Percentiles rank a stretch among this genome's conserved stretches.
Evolutionary conservation across 305 asterid species (phyloP).

Genomic region (Rubia peregrina): DNA sequence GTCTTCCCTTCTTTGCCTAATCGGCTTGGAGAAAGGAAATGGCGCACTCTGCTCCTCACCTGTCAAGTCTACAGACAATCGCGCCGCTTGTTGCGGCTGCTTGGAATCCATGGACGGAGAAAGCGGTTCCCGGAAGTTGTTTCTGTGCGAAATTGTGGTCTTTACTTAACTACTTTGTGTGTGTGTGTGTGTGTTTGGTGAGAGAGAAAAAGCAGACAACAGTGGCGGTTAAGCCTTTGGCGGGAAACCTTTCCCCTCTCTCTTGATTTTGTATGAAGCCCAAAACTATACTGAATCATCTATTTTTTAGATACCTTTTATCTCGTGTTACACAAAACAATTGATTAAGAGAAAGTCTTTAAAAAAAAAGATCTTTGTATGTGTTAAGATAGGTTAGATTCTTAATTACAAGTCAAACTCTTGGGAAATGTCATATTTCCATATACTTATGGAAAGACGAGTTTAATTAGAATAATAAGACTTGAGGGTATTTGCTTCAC

Average conservation of each 20-base stretch:
- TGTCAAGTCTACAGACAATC: conserved; percentile 40
- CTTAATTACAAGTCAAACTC: too few species aligned
- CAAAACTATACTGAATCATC: too few species aligned
- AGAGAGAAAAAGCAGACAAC: not conserved
- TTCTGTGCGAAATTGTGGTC: not conserved
- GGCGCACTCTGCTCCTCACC: conserved; percentile 50
- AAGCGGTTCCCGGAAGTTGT: not conserved
- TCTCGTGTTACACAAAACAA: too few species aligned
- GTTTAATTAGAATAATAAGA: too few species aligned
- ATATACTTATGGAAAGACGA: too few species aligned
- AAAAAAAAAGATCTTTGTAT: too few species aligned
- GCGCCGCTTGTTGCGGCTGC: conserved; percentile 18
- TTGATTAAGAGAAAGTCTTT: too few species aligned
- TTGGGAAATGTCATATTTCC: too few species aligned
- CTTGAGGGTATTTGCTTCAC: too few species aligned
- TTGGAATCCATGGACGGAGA: conserved; percentile 3
- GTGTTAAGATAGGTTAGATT: too few species aligned
- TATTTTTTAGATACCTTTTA: too few species aligned
- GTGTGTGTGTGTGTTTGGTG: not conserved
- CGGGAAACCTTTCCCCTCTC: not conserved
- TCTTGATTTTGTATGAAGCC: too few species aligned
- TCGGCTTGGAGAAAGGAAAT: conserved; percentile 65
- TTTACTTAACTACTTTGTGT: not conserved
- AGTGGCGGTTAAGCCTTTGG: conserved; percentile 5
- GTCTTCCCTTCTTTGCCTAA: conserved; percentile 56